Evolutionary conservation across 2,329 filamentous ascomycete species (phyloP).

Genomic region (Capronia epimyces): DNA sequence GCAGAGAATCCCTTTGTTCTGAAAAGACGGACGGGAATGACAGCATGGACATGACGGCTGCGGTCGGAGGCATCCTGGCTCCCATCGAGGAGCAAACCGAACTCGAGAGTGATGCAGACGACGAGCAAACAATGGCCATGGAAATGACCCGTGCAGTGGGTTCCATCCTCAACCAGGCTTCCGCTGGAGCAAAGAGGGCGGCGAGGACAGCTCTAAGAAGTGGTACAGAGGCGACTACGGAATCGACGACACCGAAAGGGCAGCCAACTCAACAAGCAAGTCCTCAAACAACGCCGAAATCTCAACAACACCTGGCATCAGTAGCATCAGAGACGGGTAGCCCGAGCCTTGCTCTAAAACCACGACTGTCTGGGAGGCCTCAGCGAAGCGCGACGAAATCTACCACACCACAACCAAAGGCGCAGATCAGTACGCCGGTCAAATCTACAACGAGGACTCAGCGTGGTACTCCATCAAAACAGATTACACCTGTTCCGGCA

Average conservation of each 20-base stretch:
- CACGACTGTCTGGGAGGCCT: slow-evolving; percentile 45
- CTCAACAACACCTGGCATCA: slow-evolving; percentile 30
- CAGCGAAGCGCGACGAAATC: slow-evolving; percentile 42
- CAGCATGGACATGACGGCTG: slow-evolving; percentile 58
- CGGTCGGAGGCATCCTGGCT: slow-evolving; percentile 42
- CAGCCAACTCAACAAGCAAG: slow-evolving; percentile 24
- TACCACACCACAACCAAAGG: slow-evolving; percentile 33
- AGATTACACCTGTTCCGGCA: slow-evolving; percentile 42
- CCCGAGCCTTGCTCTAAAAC: slow-evolving; percentile 51
- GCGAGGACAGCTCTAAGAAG: slow-evolving; percentile 3
- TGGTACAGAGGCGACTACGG: background rate
- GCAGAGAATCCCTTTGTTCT: slow-evolving; percentile 16
- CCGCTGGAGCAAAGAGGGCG: background rate
- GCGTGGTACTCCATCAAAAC: slow-evolving; percentile 37
- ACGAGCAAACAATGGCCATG: slow-evolving; percentile 55
- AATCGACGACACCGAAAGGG: slow-evolving; percentile 29
- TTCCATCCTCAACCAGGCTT: slow-evolving; percentile 49
- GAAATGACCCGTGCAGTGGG: slow-evolving; percentile 63
- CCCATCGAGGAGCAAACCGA: slow-evolving; percentile 39
- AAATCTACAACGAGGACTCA: slow-evolving; percentile 32
- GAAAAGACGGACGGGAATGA: slow-evolving; percentile 32
- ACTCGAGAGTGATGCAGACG: slow-evolving; percentile 33
- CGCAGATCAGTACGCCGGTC: slow-evolving; percentile 31
- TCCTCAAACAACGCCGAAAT: slow-evolving; percentile 20
- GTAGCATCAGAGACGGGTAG: slow-evolving; percentile 49